These are phyloP conservation scores for Cutaneotrichosporon dermatis DNA, from an alignment of 1,284 basidiomycete species.

Conservation along the genomic window DNA sequence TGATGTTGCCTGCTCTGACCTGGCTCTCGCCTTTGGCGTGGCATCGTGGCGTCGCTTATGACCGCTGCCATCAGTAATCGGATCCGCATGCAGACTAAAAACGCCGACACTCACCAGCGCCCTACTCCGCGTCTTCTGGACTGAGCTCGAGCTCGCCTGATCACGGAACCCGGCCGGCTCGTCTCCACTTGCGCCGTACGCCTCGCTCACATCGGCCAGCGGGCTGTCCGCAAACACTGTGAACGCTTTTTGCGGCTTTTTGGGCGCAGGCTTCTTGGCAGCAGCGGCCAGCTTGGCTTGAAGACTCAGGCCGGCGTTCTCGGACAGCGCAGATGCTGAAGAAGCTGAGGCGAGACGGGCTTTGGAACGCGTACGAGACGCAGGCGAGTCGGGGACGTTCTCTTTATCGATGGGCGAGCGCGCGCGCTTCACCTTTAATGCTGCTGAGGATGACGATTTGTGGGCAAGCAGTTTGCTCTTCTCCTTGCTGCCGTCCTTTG, in stretches of 20 bases:
- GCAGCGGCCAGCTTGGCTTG: neutral
- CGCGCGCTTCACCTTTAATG: neutral
- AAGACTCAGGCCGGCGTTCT: too few relatives aligned
- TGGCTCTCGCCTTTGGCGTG: neutral
- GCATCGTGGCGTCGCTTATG: neutral
- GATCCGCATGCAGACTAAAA: neutral
- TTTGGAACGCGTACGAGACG: slow-evolving; percentile 20
- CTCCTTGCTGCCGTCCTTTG: too few relatives aligned
- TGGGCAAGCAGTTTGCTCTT: too few relatives aligned
- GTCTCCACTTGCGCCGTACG: slow-evolving; percentile 38
- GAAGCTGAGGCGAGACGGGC: neutral
- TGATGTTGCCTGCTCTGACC: neutral
- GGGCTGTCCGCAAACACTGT: neutral
- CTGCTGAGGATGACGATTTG: too few relatives aligned
- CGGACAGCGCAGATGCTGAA: too few relatives aligned
- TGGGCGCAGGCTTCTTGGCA: neutral
- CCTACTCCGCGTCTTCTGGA: neutral
- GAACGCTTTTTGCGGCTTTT: neutral
- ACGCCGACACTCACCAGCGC: neutral
- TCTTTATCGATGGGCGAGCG: neutral
- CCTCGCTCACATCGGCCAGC: slow-evolving; percentile 40
- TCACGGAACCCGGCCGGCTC: slow-evolving; percentile 38
- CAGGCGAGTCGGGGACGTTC: slow-evolving; percentile 20
- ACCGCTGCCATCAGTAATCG: slow-evolving; percentile 1
- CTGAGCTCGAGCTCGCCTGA: neutral